These are phyloP conservation scores for Trichoderma sp. DNA, from an alignment of 2,329 filamentous ascomycete genomes.

Conservation along the genomic window DNA sequence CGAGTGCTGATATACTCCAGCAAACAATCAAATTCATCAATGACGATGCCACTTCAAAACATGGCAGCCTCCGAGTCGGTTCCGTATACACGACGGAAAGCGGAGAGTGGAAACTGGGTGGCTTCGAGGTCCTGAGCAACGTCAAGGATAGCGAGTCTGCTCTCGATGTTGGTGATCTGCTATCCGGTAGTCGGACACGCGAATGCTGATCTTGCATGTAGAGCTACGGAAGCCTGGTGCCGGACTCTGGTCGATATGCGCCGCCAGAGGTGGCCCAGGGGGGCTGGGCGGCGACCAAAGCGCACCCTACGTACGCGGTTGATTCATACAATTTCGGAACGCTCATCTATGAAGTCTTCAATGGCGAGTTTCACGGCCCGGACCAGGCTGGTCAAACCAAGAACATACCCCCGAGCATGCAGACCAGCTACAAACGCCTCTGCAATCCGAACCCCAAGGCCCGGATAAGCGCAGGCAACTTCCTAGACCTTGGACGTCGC, in stretches of 20 bases:
- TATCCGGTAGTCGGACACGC: no score
- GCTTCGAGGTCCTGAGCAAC: conserved; percentile 90
- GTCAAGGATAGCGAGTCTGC: conserved; percentile 95
- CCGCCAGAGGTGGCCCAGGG: conserved; percentile 82
- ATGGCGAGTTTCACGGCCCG: conserved; percentile 72
- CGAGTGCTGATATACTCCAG: conserved; percentile 47
- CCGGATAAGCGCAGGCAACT: conserved; percentile 78
- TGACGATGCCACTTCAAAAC: conserved; percentile 85
- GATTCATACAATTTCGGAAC: conserved; percentile 87
- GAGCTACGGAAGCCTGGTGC: conserved; percentile 85
- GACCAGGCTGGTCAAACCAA: conserved; percentile 87
- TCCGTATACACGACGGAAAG: conserved; percentile 94
- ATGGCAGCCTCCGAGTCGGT: conserved; percentile 80
- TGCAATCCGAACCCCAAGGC: conserved; percentile 88
- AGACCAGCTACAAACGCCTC: conserved; percentile 85
- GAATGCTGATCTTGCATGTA: conserved; percentile 41
- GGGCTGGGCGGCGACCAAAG: conserved; percentile 92
- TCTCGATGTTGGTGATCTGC: conserved; percentile 66
- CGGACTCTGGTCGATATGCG: conserved; percentile 80
- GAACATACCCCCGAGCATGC: conserved; percentile 83
- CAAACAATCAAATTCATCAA: conserved; percentile 97
- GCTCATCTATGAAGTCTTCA: conserved; percentile 88
- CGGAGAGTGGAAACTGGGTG: conserved; percentile 95
- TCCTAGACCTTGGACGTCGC: conserved; percentile 85
- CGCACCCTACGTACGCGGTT: conserved; percentile 75